Conservation (phyloP, 1,139 yeast genomes). For the Taphrina pruni region DNA sequence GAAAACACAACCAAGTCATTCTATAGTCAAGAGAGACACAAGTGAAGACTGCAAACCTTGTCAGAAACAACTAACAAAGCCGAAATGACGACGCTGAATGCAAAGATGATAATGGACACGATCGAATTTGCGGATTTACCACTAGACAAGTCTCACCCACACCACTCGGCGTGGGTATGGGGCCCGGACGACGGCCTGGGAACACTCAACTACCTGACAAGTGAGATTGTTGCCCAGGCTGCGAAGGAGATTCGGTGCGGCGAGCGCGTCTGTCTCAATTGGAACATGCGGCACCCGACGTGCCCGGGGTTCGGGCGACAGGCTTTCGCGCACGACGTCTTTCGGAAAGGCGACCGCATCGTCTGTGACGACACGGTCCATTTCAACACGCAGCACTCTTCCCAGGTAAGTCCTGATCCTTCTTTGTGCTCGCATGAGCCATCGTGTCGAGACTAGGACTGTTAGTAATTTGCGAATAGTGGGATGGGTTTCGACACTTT, state of each 20-base stretch:
- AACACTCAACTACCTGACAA: constrained; percentile 41
- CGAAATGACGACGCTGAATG: constrained; percentile 5
- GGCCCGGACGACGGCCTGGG: constrained; percentile 44
- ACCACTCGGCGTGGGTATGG: constrained; percentile 43
- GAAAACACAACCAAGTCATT: not conserved
- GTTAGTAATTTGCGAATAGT: constrained; percentile 33
- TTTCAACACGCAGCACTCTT: constrained; percentile 51
- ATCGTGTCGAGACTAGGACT: not conserved
- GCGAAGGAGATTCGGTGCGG: constrained; percentile 35
- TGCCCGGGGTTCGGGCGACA: constrained; percentile 34
- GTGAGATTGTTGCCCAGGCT: constrained; percentile 32
- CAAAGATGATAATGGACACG: constrained; percentile 10
- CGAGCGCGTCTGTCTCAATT: constrained; percentile 41
- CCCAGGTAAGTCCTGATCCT: constrained; percentile 45
- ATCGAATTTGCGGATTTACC: constrained; percentile 40
- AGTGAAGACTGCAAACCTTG: not conserved
- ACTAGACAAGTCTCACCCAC: constrained; percentile 39
- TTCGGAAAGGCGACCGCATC: constrained; percentile 22
- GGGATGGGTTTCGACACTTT: constrained; percentile 52
- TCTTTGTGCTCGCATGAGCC: not conserved
- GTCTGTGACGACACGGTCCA: constrained; percentile 49
- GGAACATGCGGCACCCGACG: constrained; percentile 34
- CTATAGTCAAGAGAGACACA: no score
- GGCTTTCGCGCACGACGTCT: constrained; percentile 25
- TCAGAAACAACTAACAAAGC: no score